phyloP scores from a whole-genome alignment of 768 basidiomycete species.

The Hysterangium stoloniferum region DNA sequence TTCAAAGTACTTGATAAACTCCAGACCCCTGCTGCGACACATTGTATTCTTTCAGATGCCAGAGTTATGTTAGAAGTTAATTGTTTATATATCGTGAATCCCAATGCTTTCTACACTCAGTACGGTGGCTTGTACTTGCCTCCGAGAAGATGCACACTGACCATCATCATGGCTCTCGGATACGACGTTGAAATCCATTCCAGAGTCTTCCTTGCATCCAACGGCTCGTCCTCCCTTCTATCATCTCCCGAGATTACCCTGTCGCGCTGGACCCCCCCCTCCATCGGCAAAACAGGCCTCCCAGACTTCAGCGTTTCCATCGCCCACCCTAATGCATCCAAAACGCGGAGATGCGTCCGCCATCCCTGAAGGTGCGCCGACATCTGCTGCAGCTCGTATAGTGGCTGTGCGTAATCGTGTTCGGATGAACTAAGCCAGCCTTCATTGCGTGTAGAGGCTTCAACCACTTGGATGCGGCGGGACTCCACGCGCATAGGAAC shows the following conservation, averaged over 20 bases:
- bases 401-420: conserved; percentile 47
- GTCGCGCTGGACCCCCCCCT: background rate
- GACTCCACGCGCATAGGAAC: background rate
- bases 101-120: no score
- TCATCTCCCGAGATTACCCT: background rate
- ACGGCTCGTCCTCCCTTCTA: conserved; percentile 14
- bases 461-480: conserved; percentile 1
- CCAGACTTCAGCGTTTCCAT: conserved; percentile 45
- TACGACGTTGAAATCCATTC: conserved; percentile 40
- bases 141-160: no score
- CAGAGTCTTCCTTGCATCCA: conserved; percentile 32
- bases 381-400: conserved; percentile 54
- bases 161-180: conserved; percentile 36
- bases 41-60: no score
- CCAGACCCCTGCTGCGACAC: no score
- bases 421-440: conserved; percentile 11
- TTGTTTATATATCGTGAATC: no score
- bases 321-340: conserved; percentile 40
- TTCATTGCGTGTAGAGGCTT: background rate
- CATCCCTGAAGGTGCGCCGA: conserved; percentile 59
- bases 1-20: no score
- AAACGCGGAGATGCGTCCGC: conserved; percentile 49
- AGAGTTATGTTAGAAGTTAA: no score
- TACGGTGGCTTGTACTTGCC: no score
- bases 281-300: conserved; percentile 37